Evolutionary conservation across 192 early-diverging fungal species (phyloP), one percentile per base, ranked within the genome.

Genomic region (Coemansia nantahalensis): DNA sequence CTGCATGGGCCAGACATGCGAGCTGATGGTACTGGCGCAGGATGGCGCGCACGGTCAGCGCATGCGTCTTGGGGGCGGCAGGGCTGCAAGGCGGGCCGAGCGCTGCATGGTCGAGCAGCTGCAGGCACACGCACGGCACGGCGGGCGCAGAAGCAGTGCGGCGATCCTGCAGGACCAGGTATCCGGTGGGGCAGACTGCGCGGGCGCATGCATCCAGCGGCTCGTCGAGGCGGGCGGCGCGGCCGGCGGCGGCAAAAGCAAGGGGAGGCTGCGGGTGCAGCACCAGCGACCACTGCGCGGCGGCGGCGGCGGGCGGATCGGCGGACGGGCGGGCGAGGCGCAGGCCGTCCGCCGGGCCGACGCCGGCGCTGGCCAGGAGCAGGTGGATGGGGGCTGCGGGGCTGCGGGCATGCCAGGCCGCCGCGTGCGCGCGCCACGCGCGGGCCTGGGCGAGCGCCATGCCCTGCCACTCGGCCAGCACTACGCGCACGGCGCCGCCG

Each of bases 11-110:
- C 36, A 73, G 62, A 24, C 49, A 48, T 5, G 63, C 71, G 36
- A 74, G 42, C 48, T 74, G 71, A 34, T 67, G 55, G 52, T 67
- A 74, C 47, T 74, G 71, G 21, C 56, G 55, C 11, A 60, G 45
- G 26, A 74, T 60, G 7, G 63, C 39, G 36, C 71, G 49, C 22
- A 30, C 14, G 43, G 13, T 16, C 24, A n/a, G 15, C 14, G 22
- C 30, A 15, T 17, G 36, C 10, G 13, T 3, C 10, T 36, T 11
- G 13, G 15, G 35, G 4, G 6, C 35, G 10, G 2, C 9, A n/a
- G n/a, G n/a, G 26, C 23, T 45, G 43, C 23, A 28, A 10, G 44
- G 26, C 22, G 8, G 8, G 28, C 8, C 10, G 44, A 16, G 23
- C 21, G 18, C 10, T 18, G 39, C 46, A 36, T 38, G 15, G 17